These are phyloP conservation scores for Mangifera indica DNA, from an alignment of 345 rosid species.

Conservation along the genomic window DNA sequence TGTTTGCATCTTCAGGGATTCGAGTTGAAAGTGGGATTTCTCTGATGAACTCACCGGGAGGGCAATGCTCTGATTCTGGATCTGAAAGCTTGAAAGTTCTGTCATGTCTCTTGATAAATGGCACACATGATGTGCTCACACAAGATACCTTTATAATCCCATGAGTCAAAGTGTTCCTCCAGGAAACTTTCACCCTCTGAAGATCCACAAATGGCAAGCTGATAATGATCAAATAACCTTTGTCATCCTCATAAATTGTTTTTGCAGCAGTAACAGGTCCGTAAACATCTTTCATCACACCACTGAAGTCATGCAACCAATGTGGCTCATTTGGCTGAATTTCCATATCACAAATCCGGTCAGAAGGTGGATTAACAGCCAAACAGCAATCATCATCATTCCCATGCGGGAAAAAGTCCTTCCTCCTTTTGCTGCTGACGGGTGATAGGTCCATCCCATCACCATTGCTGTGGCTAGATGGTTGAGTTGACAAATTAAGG, in stretches of 20 bases:
- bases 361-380: conserved; percentile 44
- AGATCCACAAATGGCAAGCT: conserved; percentile 92
- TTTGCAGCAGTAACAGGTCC: conserved; percentile 98
- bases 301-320: conserved; percentile 79
- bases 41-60: conserved; percentile 94
- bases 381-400: conserved; percentile 60
- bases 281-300: conserved; percentile 68
- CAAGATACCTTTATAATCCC: conserved; percentile 90
- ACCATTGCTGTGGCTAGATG: conserved; percentile 57
- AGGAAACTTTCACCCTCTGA: conserved; percentile 88
- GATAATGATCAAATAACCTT: conserved; percentile 73
- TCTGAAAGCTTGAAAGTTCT: conserved; percentile 93
- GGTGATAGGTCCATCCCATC: conserved; percentile 72
- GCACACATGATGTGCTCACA: conserved; percentile 69
- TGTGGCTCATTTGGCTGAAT: conserved; percentile 65
- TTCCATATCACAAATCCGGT: conserved; percentile 48
- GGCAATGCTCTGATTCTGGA: conserved; percentile 92
- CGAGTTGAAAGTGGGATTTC: conserved; percentile 80
- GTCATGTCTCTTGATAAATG: conserved; percentile 79
- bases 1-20: conserved; percentile 92
- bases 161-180: conserved; percentile 81
- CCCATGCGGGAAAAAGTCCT: conserved; percentile 68
- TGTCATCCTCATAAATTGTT: conserved; percentile 86
- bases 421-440: conserved; percentile 68
- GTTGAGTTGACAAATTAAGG: conserved; percentile 75